Percentiles rank a stretch among this genome's conserved stretches.
phyloP scores from a whole-genome alignment of 2,329 filamentous ascomycete genomes.

The Thermomyces lanuginosus region DNA sequence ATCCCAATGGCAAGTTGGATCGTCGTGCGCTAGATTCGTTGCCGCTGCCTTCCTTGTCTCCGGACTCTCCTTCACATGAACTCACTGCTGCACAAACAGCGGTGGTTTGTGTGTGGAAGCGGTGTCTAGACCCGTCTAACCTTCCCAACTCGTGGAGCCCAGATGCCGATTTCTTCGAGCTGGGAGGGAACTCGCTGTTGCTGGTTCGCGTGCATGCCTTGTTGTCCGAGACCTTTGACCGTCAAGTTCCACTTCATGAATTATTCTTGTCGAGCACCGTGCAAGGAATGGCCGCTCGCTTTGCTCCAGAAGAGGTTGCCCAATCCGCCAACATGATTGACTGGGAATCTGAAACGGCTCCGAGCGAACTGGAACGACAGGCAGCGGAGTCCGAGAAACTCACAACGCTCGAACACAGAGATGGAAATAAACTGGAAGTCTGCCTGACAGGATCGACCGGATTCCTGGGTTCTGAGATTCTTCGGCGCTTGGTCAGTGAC shows the following conservation, averaged over 20 bases:
- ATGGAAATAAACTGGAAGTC: slow-evolving; percentile 4
- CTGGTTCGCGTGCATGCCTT: slow-evolving; percentile 2
- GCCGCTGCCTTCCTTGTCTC: slow-evolving; percentile 9
- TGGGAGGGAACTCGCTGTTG: slow-evolving; percentile 23
- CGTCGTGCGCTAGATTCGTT: slow-evolving; percentile 9
- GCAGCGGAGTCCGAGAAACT: not conserved
- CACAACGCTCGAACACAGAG: not conserved
- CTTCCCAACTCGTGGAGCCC: not conserved
- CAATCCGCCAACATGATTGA: slow-evolving; percentile 19
- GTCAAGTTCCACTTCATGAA: slow-evolving; percentile 9
- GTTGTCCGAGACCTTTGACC: slow-evolving; percentile 12
- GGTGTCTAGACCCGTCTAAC: slow-evolving; percentile 6
- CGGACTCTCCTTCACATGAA: not conserved
- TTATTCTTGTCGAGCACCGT: slow-evolving; percentile 12
- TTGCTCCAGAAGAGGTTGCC: slow-evolving; percentile 1
- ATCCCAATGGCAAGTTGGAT: slow-evolving; percentile 15
- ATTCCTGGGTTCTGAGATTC: slow-evolving; percentile 26
- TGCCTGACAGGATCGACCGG: slow-evolving; percentile 17
- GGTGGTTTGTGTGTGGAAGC: slow-evolving; percentile 10
- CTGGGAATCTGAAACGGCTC: slow-evolving; percentile 28
- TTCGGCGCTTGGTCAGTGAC: slow-evolving; percentile 20
- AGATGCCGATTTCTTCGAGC: slow-evolving; percentile 16
- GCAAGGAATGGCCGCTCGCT: slow-evolving; percentile 4
- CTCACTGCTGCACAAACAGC: slow-evolving; percentile 7
- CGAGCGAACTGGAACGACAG: not conserved